phyloP scores from a whole-genome alignment of 306 rosid genomes.

The Betula pendula region DNA sequence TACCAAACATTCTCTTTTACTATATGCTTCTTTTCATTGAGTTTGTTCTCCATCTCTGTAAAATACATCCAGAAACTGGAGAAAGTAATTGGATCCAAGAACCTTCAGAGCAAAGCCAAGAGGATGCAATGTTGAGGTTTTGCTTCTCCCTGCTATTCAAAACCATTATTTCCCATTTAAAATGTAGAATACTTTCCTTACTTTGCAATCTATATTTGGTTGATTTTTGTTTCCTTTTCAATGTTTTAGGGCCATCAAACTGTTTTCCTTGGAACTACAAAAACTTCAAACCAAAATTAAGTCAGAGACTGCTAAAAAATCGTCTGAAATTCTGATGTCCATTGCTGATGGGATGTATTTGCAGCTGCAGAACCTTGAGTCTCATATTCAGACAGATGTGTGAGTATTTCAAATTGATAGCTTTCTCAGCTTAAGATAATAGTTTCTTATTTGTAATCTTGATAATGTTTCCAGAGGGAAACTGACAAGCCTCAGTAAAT shows the following conservation, averaged over 20 bases:
- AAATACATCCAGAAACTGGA: slow-evolving; percentile 49
- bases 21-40: slow-evolving; percentile 10
- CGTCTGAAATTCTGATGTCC: slow-evolving; percentile 73
- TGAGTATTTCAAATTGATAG: slow-evolving; percentile 43
- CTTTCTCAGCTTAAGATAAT: slow-evolving; percentile 26
- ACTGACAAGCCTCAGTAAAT: slow-evolving; percentile 53
- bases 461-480: slow-evolving; percentile 65
- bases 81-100: slow-evolving; percentile 55
- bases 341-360: slow-evolving; percentile 60
- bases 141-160: slow-evolving; percentile 25
- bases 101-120: slow-evolving; percentile 49
- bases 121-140: slow-evolving; percentile 78
- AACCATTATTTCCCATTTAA: slow-evolving; percentile 6
- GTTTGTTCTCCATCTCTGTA: slow-evolving; percentile 11
- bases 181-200: slow-evolving; percentile 7
- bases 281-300: slow-evolving; percentile 73
- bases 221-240: slow-evolving; percentile 24
- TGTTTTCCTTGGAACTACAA: slow-evolving; percentile 62
- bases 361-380: slow-evolving; percentile 77
- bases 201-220: slow-evolving; percentile 12
- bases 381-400: slow-evolving; percentile 75
- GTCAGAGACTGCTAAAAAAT: slow-evolving; percentile 53
- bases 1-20: slow-evolving; percentile 17
- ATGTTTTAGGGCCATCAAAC: slow-evolving; percentile 69
- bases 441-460: slow-evolving; percentile 20